Evolutionary conservation across 371 early-diverging fungal species (phyloP).

Genomic region (Amoeboradix gromovi): DNA sequence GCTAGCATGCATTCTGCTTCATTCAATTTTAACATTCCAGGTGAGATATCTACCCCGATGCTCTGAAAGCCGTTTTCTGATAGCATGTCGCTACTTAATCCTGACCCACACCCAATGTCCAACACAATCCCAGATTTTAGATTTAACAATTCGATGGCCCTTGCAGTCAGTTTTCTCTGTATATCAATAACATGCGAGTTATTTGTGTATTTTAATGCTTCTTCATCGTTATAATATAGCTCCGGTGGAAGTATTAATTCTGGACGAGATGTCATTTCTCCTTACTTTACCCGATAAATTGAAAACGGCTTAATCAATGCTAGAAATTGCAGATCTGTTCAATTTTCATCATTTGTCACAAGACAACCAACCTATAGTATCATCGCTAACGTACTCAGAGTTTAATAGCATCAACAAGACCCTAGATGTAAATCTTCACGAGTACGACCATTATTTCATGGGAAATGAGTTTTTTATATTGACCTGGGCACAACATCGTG

Average conservation of each 20-base stretch:
- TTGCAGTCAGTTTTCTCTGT: conserved; percentile 69
- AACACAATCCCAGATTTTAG: conserved; percentile 49
- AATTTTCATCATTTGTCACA: no score
- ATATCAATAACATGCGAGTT: conserved; percentile 67
- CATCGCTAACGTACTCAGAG: no score
- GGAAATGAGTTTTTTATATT: no score
- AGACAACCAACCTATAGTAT: no score
- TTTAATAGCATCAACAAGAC: no score
- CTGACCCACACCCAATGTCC: conserved; percentile 94
- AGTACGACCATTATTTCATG: no score
- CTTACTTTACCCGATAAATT: no score
- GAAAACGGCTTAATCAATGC: no score
- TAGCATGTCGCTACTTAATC: conserved; percentile 74
- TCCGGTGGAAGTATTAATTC: conserved; percentile 1
- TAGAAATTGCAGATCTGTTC: no score
- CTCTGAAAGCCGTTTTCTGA: conserved; percentile 74
- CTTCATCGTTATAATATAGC: conserved; percentile 44
- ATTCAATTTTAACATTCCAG: conserved; percentile 47
- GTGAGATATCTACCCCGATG: conserved; percentile 89
- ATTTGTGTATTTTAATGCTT: conserved; percentile 68
- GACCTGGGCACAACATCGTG: no score
- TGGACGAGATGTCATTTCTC: conserved; percentile 1
- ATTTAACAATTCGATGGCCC: conserved; percentile 64
- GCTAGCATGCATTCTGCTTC: conserved; percentile 47
- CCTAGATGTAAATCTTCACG: no score